Conservation (phyloP, 257 asterid species). For the Mentha longifolia region DNA sequence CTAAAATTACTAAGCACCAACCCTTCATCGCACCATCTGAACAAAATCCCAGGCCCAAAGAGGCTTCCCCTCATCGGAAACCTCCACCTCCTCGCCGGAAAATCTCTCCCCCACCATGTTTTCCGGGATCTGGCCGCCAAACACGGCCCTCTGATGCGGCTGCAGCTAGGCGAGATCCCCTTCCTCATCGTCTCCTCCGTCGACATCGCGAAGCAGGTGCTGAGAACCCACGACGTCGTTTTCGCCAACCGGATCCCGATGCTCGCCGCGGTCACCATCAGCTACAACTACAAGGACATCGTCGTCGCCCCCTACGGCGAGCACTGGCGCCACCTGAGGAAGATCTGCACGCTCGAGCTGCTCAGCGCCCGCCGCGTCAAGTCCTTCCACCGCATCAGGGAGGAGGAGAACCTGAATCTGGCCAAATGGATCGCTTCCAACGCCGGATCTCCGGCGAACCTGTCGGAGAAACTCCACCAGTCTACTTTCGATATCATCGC, state of each 20-base stretch:
- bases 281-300: not conserved
- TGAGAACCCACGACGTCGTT: not conserved
- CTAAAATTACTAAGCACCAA: not conserved
- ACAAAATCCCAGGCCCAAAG: not conserved
- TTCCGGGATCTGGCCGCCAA: not conserved
- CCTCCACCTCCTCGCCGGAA: not conserved
- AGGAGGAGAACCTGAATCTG: not conserved
- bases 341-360: constrained; percentile 9
- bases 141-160: constrained; percentile 10
- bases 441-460: not conserved
- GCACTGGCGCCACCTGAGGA: not conserved
- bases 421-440: not conserved
- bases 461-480: not conserved
- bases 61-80: constrained; percentile 11
- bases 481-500: not conserved
- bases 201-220: not conserved
- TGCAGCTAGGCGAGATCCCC: constrained; percentile 16
- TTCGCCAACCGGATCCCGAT: not conserved
- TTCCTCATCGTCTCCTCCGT: not conserved
- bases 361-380: not conserved
- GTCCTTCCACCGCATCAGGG: not conserved
- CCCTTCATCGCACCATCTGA: not conserved
- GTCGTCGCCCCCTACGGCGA: not conserved
- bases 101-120: not conserved
- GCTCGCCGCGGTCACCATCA: not conserved